A percentile compares a stretch with the other conserved stretches of the same genome.
These are phyloP conservation scores for Serpula lacrymans DNA, from an alignment of 768 basidiomycete genomes.

Conservation along the genomic window DNA sequence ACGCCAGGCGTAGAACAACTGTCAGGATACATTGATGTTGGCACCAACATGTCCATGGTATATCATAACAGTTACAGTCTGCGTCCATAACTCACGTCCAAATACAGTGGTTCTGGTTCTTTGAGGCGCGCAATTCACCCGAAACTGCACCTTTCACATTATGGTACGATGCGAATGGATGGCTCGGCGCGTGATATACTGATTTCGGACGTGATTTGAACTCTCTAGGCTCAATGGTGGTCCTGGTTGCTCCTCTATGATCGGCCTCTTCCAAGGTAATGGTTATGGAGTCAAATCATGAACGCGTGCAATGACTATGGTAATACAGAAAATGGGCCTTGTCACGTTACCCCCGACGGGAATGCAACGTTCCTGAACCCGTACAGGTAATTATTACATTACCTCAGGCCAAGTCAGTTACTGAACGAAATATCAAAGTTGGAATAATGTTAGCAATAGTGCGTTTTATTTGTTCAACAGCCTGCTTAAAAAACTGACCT, in stretches of 20 bases:
- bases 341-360: constrained; percentile 52
- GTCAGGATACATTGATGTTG: constrained; percentile 61
- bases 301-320: not conserved
- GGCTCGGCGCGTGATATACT: not conserved
- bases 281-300: not conserved
- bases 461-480: constrained; percentile 13
- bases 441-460: constrained; percentile 71
- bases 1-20: constrained; percentile 57
- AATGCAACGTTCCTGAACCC: constrained; percentile 54
- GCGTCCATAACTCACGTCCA: not conserved
- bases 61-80: constrained; percentile 4
- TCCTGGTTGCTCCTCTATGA: constrained; percentile 61
- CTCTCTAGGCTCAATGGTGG: constrained; percentile 52
- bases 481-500: not conserved
- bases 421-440: constrained; percentile 32
- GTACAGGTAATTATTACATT: constrained; percentile 39
- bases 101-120: constrained; percentile 71
- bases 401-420: not conserved
- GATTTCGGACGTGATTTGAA: not conserved
- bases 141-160: constrained; percentile 65
- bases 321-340: constrained; percentile 58
- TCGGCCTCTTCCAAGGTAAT: constrained; percentile 61
- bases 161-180: constrained; percentile 41
- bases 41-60: constrained; percentile 57
- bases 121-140: constrained; percentile 56